Conservation (phyloP, 164 flowering plant genomes). For the Aristolochia contorta region DNA sequence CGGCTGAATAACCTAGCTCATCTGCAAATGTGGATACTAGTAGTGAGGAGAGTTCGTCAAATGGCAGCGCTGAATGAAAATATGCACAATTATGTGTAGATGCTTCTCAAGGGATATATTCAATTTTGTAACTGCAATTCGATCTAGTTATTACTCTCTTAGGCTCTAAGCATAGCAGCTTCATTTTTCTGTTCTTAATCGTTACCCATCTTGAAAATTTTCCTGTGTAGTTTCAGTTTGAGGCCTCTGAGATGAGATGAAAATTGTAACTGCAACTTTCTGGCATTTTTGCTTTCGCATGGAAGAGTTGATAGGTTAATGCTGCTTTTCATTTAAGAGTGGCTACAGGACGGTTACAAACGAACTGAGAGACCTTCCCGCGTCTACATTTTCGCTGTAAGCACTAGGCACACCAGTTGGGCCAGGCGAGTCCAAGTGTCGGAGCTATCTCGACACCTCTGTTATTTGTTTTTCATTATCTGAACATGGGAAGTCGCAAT, state of each 20-base stretch:
- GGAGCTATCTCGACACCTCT: no score
- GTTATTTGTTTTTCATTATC: no score
- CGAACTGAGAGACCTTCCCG: no score
- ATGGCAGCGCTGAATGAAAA: conserved; percentile 6
- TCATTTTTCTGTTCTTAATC: neutral
- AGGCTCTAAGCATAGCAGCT: no score
- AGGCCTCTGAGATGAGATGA: neutral
- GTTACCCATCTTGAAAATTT: neutral
- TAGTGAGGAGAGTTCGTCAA: conserved; percentile 18
- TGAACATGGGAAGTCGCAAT: no score
- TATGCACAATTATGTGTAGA: neutral
- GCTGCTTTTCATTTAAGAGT: no score
- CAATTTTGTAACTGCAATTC: conserved; percentile 21
- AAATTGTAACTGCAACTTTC: neutral
- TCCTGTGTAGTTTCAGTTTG: neutral
- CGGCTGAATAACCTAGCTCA: conserved; percentile 21
- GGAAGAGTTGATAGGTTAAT: no score
- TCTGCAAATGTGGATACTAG: conserved; percentile 8
- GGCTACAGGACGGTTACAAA: no score
- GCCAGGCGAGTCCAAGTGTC: no score
- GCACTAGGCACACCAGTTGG: no score
- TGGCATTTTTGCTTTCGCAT: neutral
- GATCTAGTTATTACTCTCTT: no score
- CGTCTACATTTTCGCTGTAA: no score
- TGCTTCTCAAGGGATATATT: neutral